Conservation (phyloP, 2,329 filamentous ascomycete species). For the Colletotrichum caudatum region DNA sequence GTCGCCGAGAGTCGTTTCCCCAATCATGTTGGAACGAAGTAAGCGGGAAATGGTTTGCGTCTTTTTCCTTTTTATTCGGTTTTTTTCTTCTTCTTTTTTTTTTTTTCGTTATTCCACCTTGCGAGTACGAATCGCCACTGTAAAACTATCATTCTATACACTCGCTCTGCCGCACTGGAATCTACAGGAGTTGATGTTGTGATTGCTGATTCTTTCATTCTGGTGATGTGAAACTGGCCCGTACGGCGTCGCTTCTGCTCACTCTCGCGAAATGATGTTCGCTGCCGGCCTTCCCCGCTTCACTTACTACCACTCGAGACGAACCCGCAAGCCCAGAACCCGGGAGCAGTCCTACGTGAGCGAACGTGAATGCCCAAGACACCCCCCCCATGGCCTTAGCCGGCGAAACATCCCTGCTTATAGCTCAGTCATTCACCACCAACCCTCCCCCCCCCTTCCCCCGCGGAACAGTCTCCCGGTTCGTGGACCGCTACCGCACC, state of each 20-base stretch:
- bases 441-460: neutral
- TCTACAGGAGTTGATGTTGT: slow-evolving; percentile 35
- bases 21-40: neutral
- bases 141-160: slow-evolving; percentile 49
- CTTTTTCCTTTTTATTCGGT: too few relatives aligned
- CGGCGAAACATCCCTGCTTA: slow-evolving; percentile 5
- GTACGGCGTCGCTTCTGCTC: neutral
- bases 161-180: slow-evolving; percentile 42
- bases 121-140: slow-evolving; percentile 43
- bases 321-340: neutral
- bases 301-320: neutral
- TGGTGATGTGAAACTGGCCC: slow-evolving; percentile 14
- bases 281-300: neutral
- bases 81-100: too few relatives aligned
- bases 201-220: neutral
- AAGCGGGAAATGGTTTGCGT: slow-evolving; percentile 22
- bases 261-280: too few relatives aligned
- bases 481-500: slow-evolving; percentile 7
- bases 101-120: neutral
- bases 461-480: slow-evolving; percentile 9
- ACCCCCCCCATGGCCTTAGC: neutral
- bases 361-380: slow-evolving; percentile 34
- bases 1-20: neutral
- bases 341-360: slow-evolving; percentile 21
- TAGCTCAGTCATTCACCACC: neutral